Evolutionary conservation across 768 basidiomycete genomes (phyloP).

Genomic region (Amanita phalloides): DNA sequence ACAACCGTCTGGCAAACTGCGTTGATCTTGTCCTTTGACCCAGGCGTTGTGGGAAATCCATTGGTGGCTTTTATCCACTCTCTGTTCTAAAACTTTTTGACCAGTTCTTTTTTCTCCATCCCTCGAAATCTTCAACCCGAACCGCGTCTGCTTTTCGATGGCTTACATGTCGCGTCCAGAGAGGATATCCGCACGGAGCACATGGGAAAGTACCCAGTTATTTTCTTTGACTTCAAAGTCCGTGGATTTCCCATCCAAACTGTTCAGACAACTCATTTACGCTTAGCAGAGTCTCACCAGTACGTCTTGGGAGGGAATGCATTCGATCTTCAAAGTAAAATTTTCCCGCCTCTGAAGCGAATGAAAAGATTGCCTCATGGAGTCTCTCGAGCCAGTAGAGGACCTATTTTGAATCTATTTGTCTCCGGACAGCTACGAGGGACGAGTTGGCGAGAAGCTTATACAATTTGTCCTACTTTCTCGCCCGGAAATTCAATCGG

Average conservation of each 20-base stretch:
- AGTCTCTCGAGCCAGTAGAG: too few relatives aligned
- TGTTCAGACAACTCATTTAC: too few relatives aligned
- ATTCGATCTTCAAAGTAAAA: slow-evolving; percentile 3
- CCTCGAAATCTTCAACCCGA: slow-evolving; percentile 7
- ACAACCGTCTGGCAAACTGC: background rate
- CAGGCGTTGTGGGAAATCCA: slow-evolving; percentile 10
- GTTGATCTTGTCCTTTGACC: slow-evolving; percentile 11
- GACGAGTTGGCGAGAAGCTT: slow-evolving; percentile 2
- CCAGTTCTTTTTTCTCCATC: slow-evolving; percentile 10
- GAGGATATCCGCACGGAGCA: too few relatives aligned
- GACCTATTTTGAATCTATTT: slow-evolving; percentile 6
- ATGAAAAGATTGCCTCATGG: background rate
- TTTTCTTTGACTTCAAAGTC: slow-evolving; percentile 3
- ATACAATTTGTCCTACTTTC: slow-evolving; percentile 6
- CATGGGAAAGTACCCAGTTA: too few relatives aligned
- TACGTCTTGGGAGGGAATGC: slow-evolving; percentile 4
- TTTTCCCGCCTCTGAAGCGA: slow-evolving; percentile 5
- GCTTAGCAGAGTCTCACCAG: slow-evolving; percentile 6
- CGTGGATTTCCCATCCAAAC: slow-evolving; percentile 7
- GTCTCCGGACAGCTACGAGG: slow-evolving; percentile 2
- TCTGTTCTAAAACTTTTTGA: slow-evolving; percentile 4
- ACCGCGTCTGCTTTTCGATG: slow-evolving; percentile 4
- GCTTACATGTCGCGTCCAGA: too few relatives aligned
- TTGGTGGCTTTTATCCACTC: background rate
- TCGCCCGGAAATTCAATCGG: slow-evolving; percentile 8